Evolutionary conservation across 2,329 filamentous ascomycete genomes (phyloP), one percentile per base, ranked within the genome.

Genomic region (Botryotinia calthae): DNA sequence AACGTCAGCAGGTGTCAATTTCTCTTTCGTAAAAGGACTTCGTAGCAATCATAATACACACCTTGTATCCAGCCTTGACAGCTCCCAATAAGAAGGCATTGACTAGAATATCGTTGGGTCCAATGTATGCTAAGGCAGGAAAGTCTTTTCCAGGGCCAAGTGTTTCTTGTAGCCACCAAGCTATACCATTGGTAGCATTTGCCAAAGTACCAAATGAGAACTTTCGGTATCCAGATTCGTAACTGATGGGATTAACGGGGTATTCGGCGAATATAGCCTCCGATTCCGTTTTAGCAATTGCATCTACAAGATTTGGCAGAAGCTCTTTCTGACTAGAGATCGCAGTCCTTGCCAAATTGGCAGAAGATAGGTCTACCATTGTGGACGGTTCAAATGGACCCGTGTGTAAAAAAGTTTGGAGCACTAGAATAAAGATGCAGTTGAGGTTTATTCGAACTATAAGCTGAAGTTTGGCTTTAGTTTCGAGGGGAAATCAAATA

Each of bases 121-220:
- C 85, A 69, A 86, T 82, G 76, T 85, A 86, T 2, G 84, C 82
- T 46, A 86, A 79, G 0, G 83, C 83, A 1, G 81, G 82, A 65
- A 82, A 82, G 20, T 58, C 59, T 40, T 70, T 20, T 1, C 68
- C 56, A n/a, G 8, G 37, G 8, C 73, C 75, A 9, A 76, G 28
- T 25, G 44, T 48, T 20, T 74, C 44, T 37, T 72, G 40, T n/a
- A 77, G 63, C 65, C 63, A 73, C 75, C 76, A 74, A 42, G 76
- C 76, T 31, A 73, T 48, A 37, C 69, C 70, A 67, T 77, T 69
- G 20, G 76, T 64, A 8, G 76, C 76, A 68, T 76, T 74, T 40
- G 76, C 74, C 37, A 77, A 71, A 16, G 67, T 48, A 1, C 40
- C 28, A 54, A 64, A 71, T 34, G 75, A 62, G 22, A 76, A 70